phyloP scores from a whole-genome alignment of 768 basidiomycete genomes.

The Cystobasidium ongulense region DNA sequence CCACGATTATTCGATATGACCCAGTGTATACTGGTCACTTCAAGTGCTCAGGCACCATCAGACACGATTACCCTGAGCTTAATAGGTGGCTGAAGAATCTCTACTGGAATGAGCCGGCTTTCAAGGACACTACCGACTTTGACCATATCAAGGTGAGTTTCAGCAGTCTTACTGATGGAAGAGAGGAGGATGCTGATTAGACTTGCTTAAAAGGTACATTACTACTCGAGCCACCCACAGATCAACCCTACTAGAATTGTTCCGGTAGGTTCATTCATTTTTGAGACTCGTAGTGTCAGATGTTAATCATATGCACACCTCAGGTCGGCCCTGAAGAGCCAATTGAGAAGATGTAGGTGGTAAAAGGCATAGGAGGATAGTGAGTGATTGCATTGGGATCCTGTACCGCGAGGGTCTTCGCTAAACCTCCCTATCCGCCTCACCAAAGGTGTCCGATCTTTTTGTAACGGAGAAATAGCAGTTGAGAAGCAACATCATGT shows the following conservation, averaged over 20 bases:
- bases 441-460: too few species aligned
- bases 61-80: slow-evolving; percentile 69
- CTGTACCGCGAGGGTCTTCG: not conserved
- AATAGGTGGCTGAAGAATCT: slow-evolving; percentile 72
- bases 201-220: slow-evolving; percentile 32
- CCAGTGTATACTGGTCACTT: slow-evolving; percentile 84
- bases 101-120: slow-evolving; percentile 84
- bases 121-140: slow-evolving; percentile 79
- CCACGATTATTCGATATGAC: slow-evolving; percentile 88
- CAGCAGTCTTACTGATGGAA: not conserved
- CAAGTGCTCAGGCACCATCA: slow-evolving; percentile 72
- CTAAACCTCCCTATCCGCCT: too few species aligned
- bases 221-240: slow-evolving; percentile 14
- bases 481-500: not conserved
- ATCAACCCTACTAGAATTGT: slow-evolving; percentile 71
- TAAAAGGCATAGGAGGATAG: not conserved
- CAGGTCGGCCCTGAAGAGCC: slow-evolving; percentile 6
- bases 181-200: not conserved
- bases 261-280: slow-evolving; percentile 44
- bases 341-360: not conserved
- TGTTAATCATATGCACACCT: not conserved
- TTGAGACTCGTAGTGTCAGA: not conserved
- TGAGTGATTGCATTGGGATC: not conserved
- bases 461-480: not conserved
- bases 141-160: slow-evolving; percentile 72